Evolutionary conservation across 1,284 basidiomycete species (phyloP), one percentile per base, ranked within the genome.

Genomic region (Cryptococcus hybrid): DNA sequence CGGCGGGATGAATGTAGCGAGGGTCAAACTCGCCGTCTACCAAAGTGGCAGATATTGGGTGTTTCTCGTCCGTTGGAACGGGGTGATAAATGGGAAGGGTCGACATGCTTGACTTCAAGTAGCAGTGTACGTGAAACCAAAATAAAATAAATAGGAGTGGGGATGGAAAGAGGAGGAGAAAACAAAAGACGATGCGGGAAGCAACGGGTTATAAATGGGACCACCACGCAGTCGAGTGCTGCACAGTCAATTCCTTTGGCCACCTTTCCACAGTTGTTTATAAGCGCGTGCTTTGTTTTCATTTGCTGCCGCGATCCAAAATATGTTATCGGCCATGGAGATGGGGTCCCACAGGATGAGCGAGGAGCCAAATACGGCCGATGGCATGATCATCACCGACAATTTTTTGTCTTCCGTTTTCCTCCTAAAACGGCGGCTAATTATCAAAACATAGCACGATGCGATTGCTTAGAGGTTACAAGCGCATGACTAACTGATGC

Each of bases 1-100:
- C 59, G 38, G 51, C 57, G 13, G 61, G 61, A 44, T 62, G 57
- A 35, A 45, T 5, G 37, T 42, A 7, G 15, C 51, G 42, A n/a
- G 24, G 35, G 37, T 54, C 51, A 24, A 44, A 39, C 30, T 30
- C 30, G 3, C 30, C 4, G 24, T 24, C 45, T 45, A 35, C 56
- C 52, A 11, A 56, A 30, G 11, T 43, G 36, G 45, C 57, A 15
- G n/a, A 24, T 46, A 48, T 11, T 9, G 40, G 13, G 18, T 9
- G 13, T 47, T 62, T 60, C 36, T 61, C 60, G 54, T 64, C 62
- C 49, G 57, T 47, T 13, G 61, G 57, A 38, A 58, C 49, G n/a
- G 35, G 42, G 34, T 61, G 53, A 42, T 61, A 58, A 3, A 36
- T 24, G 5, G 58, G 58, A 37, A 61, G 42, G 30, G 30, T 30